Evolutionary conservation across 75 land plant genomes (phyloP).

Genomic region (Cupressus sempervirens): DNA sequence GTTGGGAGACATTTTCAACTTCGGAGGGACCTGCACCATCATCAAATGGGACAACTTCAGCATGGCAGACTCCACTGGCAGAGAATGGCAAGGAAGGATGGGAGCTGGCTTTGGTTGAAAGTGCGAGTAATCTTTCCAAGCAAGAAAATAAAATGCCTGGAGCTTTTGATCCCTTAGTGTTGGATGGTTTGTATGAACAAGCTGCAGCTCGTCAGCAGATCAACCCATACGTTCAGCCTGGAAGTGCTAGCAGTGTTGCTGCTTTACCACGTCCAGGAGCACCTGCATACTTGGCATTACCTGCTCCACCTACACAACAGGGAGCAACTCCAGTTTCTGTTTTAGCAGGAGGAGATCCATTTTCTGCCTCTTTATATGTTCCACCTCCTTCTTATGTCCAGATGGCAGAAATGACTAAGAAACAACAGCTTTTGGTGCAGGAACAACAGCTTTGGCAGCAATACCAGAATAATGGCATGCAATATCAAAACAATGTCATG

Average conservation of each 20-base stretch:
- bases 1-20: slow-evolving; percentile 34
- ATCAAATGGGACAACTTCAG: background rate
- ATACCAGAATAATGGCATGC: slow-evolving; percentile 72
- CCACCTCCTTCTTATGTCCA: slow-evolving; percentile 88
- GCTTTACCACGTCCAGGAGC: slow-evolving; percentile 35
- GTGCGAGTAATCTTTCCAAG: slow-evolving; percentile 41
- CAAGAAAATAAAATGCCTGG: slow-evolving; percentile 19
- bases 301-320: slow-evolving; percentile 22
- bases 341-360: slow-evolving; percentile 55
- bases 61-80: slow-evolving; percentile 28
- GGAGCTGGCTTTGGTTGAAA: slow-evolving; percentile 42
- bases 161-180: slow-evolving; percentile 31
- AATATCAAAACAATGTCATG: slow-evolving; percentile 26
- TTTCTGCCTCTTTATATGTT: slow-evolving; percentile 64
- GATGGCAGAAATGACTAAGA: slow-evolving; percentile 89
- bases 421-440: slow-evolving; percentile 73
- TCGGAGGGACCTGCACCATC: slow-evolving; percentile 12
- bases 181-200: slow-evolving; percentile 42
- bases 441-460: slow-evolving; percentile 91
- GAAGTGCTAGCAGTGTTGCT: slow-evolving; percentile 59
- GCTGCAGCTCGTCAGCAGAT: slow-evolving; percentile 9
- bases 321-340: slow-evolving; percentile 11
- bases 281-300: slow-evolving; percentile 49
- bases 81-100: slow-evolving; percentile 57
- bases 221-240: slow-evolving; percentile 5